Percentiles rank a stretch among this genome's conserved stretches.
Conservation (phyloP, 2,329 filamentous ascomycete species). For the Cercospora janseana region DNA sequence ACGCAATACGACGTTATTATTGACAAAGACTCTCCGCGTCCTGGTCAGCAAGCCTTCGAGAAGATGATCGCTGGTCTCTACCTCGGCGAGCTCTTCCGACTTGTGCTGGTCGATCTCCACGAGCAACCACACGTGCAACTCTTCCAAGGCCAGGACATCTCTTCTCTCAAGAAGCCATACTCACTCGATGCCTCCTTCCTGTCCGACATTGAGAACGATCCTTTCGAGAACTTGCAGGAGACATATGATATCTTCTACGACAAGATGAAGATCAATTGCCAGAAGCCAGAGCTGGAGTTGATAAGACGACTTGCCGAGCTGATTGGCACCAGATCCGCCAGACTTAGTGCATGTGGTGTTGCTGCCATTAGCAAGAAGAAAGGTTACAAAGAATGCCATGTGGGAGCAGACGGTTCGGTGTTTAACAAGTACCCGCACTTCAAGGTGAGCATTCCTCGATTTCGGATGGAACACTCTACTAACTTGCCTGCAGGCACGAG, state of each 20-base stretch:
- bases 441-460: constrained; percentile 54
- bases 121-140: constrained; percentile 62
- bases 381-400: constrained; percentile 80
- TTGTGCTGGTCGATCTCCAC: constrained; percentile 54
- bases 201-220: constrained; percentile 87
- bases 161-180: constrained; percentile 79
- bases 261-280: constrained; percentile 69
- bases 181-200: constrained; percentile 90
- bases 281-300: constrained; percentile 79
- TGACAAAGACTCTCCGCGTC: constrained; percentile 46
- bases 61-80: constrained; percentile 49
- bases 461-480: constrained; percentile 1
- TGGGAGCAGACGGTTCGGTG: constrained; percentile 93
- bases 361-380: constrained; percentile 98
- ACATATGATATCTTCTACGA: constrained; percentile 77
- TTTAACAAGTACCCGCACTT: constrained; percentile 99
- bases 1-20: constrained; percentile 61
- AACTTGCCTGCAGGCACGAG: constrained; percentile 55
- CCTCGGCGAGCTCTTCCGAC: constrained; percentile 47
- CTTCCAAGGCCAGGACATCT: constrained; percentile 80
- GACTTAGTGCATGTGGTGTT: constrained; percentile 90
- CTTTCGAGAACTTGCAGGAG: constrained; percentile 91
- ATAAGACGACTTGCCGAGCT: constrained; percentile 86
- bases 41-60: constrained; percentile 48
- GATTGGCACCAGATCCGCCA: constrained; percentile 90